These are phyloP conservation scores for Candida loeiensis DNA, from an alignment of 805 yeast species.

Conservation along the genomic window DNA sequence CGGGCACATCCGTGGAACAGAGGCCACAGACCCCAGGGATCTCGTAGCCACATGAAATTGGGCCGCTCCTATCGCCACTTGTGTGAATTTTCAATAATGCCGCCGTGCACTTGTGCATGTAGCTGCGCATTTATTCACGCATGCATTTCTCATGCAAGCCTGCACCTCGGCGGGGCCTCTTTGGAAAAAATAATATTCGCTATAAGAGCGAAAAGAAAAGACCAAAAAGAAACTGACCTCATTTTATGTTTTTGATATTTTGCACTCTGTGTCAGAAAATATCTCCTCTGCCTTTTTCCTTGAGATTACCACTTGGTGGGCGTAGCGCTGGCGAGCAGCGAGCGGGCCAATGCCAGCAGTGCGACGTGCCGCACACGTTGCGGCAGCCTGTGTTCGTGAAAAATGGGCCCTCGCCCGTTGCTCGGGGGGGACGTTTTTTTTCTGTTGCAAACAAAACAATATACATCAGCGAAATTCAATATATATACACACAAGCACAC, in stretches of 20 bases:
- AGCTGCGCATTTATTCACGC: constrained; percentile 3
- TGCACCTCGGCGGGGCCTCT: too few species aligned
- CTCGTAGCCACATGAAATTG: background rate
- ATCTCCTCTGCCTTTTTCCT: constrained; percentile 3
- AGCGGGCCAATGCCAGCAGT: too few species aligned
- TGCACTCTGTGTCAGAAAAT: constrained; percentile 1
- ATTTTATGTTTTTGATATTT: constrained; percentile 1
- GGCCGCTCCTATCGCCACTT: background rate
- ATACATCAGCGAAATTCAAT: constrained; percentile 5
- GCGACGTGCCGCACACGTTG: too few species aligned
- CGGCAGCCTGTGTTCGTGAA: too few species aligned
- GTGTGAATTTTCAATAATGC: background rate
- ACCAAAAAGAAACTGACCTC: constrained; percentile 1
- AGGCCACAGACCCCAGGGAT: too few species aligned
- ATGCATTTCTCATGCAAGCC: background rate
- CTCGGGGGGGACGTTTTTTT: too few species aligned
- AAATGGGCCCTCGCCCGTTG: too few species aligned
- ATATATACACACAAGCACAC: constrained; percentile 5
- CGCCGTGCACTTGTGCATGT: constrained; percentile 3
- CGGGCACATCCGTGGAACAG: too few species aligned
- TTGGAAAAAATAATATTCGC: background rate
- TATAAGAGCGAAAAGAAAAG: constrained; percentile 1
- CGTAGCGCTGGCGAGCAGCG: too few species aligned
- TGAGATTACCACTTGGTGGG: background rate
- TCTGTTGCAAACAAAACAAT: constrained; percentile 4